Base-by-base conservation (phyloP, 179 eudicot species). In the Gypsophila paniculata region DNA sequence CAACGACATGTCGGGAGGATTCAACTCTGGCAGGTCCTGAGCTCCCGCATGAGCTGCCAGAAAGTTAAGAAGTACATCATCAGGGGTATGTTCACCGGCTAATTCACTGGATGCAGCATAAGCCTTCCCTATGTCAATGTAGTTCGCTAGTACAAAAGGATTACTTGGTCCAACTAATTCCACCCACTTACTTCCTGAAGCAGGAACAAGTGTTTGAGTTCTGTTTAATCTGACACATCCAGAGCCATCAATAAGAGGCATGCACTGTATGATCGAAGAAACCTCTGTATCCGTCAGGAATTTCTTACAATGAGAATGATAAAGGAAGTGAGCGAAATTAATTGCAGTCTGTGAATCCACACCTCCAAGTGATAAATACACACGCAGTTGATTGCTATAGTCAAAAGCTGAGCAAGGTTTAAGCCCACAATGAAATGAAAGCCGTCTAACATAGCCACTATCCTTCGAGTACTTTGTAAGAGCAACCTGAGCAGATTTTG, bases 151-250 rank as follows among this genome's bases (percentile, higher is more conserved):
- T 13, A 19, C 0, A 32, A 74, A 65, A 1, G 76, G 78, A 74
- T 74, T 74, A 6, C 2, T 26, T 25, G 72, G 57, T 61, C 80
- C 82, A 69, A 82, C 65, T 54, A 84, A 46, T 61, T 77, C 53
- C n/a, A 15, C 79, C 85, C 85, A 84, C 39, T 63, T 77, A 60
- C 87, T 84, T 23, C 70, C 66, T 0, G 57, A 39, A n/a, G 82
- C 75, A 39, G 82, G 76, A 15, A 82, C 78, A 8, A 84, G 77
- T 6, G 58, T 59, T 53, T 36, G 48, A 5, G n/a, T 52, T 44
- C 63, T 61, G n/a, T 61, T 19, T 5, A 0, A 6, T 25, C 67
- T 71, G 60, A 81, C 39, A 36, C 25, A 36, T 0, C 84, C 81
- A 49, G 36, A 54, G 9, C 75, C 79, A 69, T 75, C 77, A 69